Evolutionary conservation across 129 eudicot genomes (phyloP).

Genomic region (Ambrosia trifida): DNA sequence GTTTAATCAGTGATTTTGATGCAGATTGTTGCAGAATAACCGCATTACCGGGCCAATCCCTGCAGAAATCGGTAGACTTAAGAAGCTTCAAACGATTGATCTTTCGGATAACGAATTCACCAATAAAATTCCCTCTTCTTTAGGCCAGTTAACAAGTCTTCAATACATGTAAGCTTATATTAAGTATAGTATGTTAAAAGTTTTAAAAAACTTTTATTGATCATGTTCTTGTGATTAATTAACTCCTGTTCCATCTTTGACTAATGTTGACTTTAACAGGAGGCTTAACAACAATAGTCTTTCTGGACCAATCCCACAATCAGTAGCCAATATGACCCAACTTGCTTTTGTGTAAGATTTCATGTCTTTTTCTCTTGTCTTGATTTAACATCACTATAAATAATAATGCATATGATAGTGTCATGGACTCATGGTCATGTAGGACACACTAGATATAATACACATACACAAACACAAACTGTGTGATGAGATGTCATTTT

Average conservation of each 20-base stretch:
- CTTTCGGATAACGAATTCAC: conserved; percentile 75
- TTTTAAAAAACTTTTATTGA: not conserved
- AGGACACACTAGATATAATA: conserved; percentile 24
- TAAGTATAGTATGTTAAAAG: conserved; percentile 5
- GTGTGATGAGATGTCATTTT: not conserved
- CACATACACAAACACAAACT: not conserved
- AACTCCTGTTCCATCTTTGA: conserved; percentile 13
- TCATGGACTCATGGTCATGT: conserved; percentile 32
- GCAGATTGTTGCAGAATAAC: conserved; percentile 81
- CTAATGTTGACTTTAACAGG: conserved; percentile 44
- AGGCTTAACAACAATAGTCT: conserved; percentile 87
- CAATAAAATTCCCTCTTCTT: conserved; percentile 63
- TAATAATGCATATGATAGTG: conserved; percentile 12
- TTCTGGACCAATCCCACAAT: conserved; percentile 59
- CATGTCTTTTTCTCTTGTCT: conserved; percentile 9
- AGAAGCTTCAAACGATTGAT: conserved; percentile 84
- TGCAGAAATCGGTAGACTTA: conserved; percentile 60
- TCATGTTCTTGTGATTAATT: conserved; percentile 16
- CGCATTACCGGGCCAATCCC: conserved; percentile 82
- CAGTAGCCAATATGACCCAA: conserved; percentile 66
- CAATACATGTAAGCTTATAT: conserved; percentile 70
- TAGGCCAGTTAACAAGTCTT: conserved; percentile 60
- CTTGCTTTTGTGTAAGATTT: conserved; percentile 70
- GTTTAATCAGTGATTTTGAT: conserved; percentile 18
- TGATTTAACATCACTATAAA: conserved; percentile 16